phyloP scores from a whole-genome alignment of 2,329 filamentous ascomycete species.

The Verruconis gallopava region DNA sequence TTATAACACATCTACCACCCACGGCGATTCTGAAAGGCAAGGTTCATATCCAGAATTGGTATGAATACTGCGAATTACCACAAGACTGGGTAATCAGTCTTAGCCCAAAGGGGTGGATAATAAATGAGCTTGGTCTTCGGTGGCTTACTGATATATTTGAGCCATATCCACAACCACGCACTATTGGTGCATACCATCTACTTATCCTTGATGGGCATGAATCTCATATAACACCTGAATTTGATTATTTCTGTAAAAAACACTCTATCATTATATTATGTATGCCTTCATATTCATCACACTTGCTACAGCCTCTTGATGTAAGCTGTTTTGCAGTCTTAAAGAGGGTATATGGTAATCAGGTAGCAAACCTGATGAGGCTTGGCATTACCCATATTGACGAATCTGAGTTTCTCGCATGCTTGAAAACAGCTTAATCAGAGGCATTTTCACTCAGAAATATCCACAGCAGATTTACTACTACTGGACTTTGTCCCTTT shows the following conservation, averaged over 20 bases:
- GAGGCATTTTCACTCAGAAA: neutral
- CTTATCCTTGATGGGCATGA: too few relatives aligned
- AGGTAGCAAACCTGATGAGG: neutral
- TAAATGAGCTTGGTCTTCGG: neutral
- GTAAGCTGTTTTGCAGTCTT: neutral
- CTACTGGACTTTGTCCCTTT: neutral
- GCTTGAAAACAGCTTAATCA: neutral
- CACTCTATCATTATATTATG: neutral
- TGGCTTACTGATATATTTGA: too few relatives aligned
- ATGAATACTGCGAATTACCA: neutral
- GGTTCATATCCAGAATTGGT: too few relatives aligned
- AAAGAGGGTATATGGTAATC: neutral
- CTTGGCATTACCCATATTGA: slow-evolving; percentile 1
- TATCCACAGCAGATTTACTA: neutral
- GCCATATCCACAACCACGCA: too few relatives aligned
- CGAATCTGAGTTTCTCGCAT: neutral
- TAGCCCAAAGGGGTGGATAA: neutral
- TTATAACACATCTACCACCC: neutral
- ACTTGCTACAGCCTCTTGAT: neutral
- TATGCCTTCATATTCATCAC: neutral
- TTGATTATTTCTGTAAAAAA: neutral
- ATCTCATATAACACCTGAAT: neutral
- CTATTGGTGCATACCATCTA: too few relatives aligned
- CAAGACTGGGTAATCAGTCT: neutral
- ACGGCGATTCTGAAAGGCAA: too few relatives aligned